Conservation (phyloP, 768 basidiomycete genomes). For the Leccinum ochraceum region DNA sequence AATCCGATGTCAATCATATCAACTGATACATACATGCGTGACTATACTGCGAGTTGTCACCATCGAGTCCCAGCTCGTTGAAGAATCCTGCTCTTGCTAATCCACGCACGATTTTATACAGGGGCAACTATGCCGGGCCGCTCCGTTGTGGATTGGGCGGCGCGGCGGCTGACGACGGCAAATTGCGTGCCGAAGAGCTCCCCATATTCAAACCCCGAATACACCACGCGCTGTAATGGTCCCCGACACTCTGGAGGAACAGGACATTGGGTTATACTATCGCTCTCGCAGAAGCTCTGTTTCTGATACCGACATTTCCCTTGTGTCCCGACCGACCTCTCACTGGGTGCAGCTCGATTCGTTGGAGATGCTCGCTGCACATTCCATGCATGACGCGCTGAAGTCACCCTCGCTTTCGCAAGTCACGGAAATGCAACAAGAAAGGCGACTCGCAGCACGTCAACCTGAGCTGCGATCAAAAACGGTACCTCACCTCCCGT, state of each 20-base stretch:
- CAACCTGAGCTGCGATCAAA: constrained; percentile 43
- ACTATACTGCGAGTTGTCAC: too few species aligned
- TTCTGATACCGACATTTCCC: constrained; percentile 28
- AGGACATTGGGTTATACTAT: constrained; percentile 31
- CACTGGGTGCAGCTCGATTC: constrained; percentile 12
- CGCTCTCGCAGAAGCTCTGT: constrained; percentile 28
- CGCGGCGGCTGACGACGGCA: too few species aligned
- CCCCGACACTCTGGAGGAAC: constrained; percentile 26
- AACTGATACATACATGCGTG: too few species aligned
- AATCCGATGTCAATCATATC: too few species aligned
- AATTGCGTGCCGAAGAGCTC: too few species aligned
- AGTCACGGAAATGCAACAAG: constrained; percentile 21
- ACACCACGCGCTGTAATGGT: not conserved
- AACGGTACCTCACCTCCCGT: constrained; percentile 45
- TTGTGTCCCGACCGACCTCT: constrained; percentile 21
- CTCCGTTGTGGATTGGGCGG: too few species aligned
- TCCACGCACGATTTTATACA: too few species aligned
- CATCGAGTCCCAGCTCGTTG: too few species aligned
- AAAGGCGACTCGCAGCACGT: constrained; percentile 12
- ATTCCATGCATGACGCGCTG: constrained; percentile 12
- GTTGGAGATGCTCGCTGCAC: not conserved
- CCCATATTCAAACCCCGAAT: too few species aligned
- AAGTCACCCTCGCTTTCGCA: constrained; percentile 39
- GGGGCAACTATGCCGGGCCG: too few species aligned
- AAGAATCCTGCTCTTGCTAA: too few species aligned